Evolutionary conservation across 2,329 filamentous ascomycete species (phyloP).

Genomic region (Aspergillus niger): DNA sequence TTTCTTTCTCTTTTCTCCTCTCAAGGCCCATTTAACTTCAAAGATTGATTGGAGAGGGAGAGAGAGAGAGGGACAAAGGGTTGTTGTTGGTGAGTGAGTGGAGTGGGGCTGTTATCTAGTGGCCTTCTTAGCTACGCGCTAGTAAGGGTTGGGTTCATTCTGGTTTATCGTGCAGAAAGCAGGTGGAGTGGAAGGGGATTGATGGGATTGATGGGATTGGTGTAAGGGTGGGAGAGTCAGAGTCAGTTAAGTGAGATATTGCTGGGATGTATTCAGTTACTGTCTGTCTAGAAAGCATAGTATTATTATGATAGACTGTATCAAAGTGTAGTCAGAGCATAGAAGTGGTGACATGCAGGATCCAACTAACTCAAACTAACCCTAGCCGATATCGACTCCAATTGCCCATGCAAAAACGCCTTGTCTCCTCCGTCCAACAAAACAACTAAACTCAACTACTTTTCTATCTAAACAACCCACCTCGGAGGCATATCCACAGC

Average conservation of each 20-base stretch:
- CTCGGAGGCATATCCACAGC: neutral
- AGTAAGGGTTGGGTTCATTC: neutral
- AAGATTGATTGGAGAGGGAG: neutral
- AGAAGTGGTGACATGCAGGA: neutral
- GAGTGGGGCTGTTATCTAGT: neutral
- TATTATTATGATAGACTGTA: neutral
- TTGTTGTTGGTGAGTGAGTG: neutral
- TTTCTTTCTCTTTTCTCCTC: neutral
- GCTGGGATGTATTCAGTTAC: too few relatives aligned
- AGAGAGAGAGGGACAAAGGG: neutral
- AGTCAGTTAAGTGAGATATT: too few relatives aligned
- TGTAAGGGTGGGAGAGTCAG: neutral
- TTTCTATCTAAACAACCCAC: neutral
- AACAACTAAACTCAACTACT: neutral
- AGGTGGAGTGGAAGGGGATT: neutral
- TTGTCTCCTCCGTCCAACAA: neutral
- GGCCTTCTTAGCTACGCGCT: conserved; percentile 1
- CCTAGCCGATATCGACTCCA: neutral
- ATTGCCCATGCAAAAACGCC: neutral
- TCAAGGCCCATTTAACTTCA: too few relatives aligned
- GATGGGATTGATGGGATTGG: neutral
- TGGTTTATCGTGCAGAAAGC: conserved; percentile 4
- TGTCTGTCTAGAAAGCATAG: neutral
- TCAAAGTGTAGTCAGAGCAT: neutral
- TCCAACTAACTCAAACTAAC: neutral